Base-by-base conservation (phyloP, 805 yeast species). In the Sporopachydermia quercuum region DNA sequence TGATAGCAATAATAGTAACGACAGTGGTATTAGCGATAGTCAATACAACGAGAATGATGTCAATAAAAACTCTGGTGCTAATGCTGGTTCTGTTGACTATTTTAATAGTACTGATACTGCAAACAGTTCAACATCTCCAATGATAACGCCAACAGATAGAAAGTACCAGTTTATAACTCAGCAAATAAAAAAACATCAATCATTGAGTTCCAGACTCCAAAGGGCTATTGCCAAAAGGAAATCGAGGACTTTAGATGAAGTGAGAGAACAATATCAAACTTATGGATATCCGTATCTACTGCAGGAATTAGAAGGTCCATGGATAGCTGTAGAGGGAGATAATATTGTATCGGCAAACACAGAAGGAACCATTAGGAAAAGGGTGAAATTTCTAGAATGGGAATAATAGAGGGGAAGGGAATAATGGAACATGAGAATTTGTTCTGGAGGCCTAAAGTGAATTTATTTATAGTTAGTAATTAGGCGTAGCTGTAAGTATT, bases 221-320 rank as follows among this genome's bases (percentile, higher is more conserved):
- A 18, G 19, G 30, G 18, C 16, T 17, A 37, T 5, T 15, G 60
- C 58, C 33, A 49, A 56, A 34, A 56, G 48, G 27, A 47, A 45
- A 15, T 51, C 61, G 13, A 63, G 63, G 44, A 84, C 94, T 0
- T 66, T 84, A 30, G 94, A 84, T 53, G 94, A 84, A 53, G 62
- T 76, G 39, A 65, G 94, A 43, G 94, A 85, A 53, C 52, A 68
- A 36, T 66, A 75, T 49, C 79, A 74, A 47, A 74, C 74, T 4
- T 89, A 86, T 49, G 77, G 75, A 37, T 87, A 83, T 55, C 95
- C 95, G 2, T 73, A 73, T 47, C 57, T 84, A 47, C 66, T 77
- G 0, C 71, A 69, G 38, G 70, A 73, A 3, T 59, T 89, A 36
- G 95, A 85, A 47, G 94, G 94, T 0, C 96, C 97, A 0, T 73